Evolutionary conservation across 2,329 filamentous ascomycete species (phyloP).

Genomic region (Metarhizium brunneum): DNA sequence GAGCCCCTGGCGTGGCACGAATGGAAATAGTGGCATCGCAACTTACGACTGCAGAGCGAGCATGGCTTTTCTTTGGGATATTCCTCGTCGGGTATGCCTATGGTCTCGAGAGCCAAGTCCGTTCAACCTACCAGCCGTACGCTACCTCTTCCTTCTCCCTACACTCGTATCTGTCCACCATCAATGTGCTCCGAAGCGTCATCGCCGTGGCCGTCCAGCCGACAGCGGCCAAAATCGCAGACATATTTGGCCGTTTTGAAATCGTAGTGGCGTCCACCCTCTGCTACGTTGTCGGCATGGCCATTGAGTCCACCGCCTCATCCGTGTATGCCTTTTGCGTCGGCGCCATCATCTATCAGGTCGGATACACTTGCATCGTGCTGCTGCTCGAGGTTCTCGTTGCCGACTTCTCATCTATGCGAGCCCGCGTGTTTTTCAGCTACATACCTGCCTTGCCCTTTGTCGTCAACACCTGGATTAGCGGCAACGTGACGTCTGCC

Average conservation of each 20-base stretch:
- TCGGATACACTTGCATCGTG: slow-evolving; percentile 49
- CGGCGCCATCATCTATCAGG: slow-evolving; percentile 46
- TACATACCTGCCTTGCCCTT: slow-evolving; percentile 53
- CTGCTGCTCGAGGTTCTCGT: slow-evolving; percentile 52
- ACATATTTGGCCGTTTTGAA: slow-evolving; percentile 53
- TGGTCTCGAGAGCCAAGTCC: slow-evolving; percentile 43
- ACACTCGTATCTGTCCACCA: slow-evolving; percentile 48
- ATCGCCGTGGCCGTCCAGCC: slow-evolving; percentile 50
- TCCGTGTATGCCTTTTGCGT: slow-evolving; percentile 41
- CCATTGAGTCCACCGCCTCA: slow-evolving; percentile 41
- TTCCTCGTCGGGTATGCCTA: slow-evolving; percentile 54
- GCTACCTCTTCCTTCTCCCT: slow-evolving; percentile 41
- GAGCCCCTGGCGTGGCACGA: slow-evolving; percentile 37
- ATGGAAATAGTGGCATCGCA: slow-evolving; percentile 39
- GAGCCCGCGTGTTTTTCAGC: slow-evolving; percentile 51
- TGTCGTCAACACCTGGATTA: slow-evolving; percentile 55
- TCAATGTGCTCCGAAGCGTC: slow-evolving; percentile 48
- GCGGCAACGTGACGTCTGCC: slow-evolving; percentile 43
- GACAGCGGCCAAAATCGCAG: slow-evolving; percentile 52
- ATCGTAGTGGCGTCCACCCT: slow-evolving; percentile 44
- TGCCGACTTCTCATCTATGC: slow-evolving; percentile 50
- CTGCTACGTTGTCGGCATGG: slow-evolving; percentile 45
- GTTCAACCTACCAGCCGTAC: slow-evolving; percentile 42
- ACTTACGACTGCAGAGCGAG: slow-evolving; percentile 35
- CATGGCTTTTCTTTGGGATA: slow-evolving; percentile 44